Evolutionary conservation across 129 eudicot genomes (phyloP), one percentile per base, ranked within the genome.

Genomic region (Tagetes erecta): DNA sequence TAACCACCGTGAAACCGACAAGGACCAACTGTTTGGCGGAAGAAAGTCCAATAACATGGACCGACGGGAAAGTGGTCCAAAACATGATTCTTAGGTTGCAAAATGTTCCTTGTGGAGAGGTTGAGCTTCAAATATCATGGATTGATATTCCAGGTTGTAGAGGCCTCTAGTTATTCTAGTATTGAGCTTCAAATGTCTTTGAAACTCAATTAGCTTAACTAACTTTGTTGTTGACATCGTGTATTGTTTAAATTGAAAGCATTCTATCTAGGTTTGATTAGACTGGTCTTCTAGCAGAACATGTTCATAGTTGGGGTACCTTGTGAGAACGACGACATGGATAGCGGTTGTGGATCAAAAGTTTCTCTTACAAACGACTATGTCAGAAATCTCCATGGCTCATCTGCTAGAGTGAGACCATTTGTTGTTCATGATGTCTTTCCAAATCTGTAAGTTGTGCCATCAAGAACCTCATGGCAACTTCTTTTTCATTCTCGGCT

Each of bases 121-220:
- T 87, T 30, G 87, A 87, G 71, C 62, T 84, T 37, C 87, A 75
- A 47, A 41, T 87, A n/a, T 78, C 84, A 45, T 87, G 92, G 92
- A 82, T 87, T 49, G 89, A 87, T 62, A 67, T 84, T 67, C 89
- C 87, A 3, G 85, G 89, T 3, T 77, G 84, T 2, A 84, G 66
- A 57, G 81, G 83, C 20, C 76, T 81, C 35, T 38, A 66, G 39
- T 33, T 59, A 6, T 14, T 63, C 11, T 36, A 34, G 44, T 11
- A 0, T 30, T 40, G 27, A 20, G 27, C 27, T 20, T 20, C 27
- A 20, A 20, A 20, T 20, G 27, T 20, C 27, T 20, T 20, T 20
- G 27, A 20, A 20, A 20, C 27, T 20, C 69, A 37, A 71, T 52
- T 68, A 6, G 3, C 5, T 12, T 20, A 20, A 20, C 31, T 55